These are phyloP conservation scores for Naumovozyma castellii DNA, from an alignment of 805 yeast genomes.

Conservation along the genomic window DNA sequence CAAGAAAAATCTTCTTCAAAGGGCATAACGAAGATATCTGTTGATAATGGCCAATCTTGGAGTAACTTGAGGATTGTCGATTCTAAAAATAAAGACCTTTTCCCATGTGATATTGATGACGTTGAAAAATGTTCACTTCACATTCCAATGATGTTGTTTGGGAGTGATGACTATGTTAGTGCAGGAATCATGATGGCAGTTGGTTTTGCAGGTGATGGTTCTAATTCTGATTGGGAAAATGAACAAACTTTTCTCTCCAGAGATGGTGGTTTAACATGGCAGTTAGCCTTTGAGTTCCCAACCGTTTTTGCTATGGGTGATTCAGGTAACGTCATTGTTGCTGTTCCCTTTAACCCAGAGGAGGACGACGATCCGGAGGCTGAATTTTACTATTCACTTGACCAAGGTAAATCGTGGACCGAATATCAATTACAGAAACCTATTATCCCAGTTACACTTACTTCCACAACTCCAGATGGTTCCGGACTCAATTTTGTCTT, in stretches of 20 bases:
- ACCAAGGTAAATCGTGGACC: constrained; percentile 65
- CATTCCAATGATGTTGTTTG: constrained; percentile 32
- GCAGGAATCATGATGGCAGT: constrained; percentile 37
- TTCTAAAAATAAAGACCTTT: constrained; percentile 29
- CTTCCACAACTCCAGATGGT: constrained; percentile 57
- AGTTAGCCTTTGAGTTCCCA: constrained; percentile 42
- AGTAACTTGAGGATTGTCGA: constrained; percentile 36
- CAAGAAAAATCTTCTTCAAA: background rate
- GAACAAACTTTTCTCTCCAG: constrained; percentile 52
- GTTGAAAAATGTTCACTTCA: constrained; percentile 43
- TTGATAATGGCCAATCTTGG: constrained; percentile 51
- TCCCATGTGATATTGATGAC: constrained; percentile 22
- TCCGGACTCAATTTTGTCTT: constrained; percentile 51
- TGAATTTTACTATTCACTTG: constrained; percentile 47
- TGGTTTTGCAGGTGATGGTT: constrained; percentile 16
- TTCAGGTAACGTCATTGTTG: constrained; percentile 62
- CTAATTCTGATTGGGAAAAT: constrained; percentile 2
- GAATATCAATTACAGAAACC: constrained; percentile 38
- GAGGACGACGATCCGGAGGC: constrained; percentile 30
- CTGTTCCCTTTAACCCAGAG: constrained; percentile 38
- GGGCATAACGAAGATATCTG: constrained; percentile 34
- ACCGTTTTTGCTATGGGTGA: constrained; percentile 59
- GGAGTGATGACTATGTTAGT: background rate
- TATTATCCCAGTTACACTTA: constrained; percentile 34
- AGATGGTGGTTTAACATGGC: constrained; percentile 76